Conservation (phyloP, 306 rosid species). For the Cucurbita pepo region DNA sequence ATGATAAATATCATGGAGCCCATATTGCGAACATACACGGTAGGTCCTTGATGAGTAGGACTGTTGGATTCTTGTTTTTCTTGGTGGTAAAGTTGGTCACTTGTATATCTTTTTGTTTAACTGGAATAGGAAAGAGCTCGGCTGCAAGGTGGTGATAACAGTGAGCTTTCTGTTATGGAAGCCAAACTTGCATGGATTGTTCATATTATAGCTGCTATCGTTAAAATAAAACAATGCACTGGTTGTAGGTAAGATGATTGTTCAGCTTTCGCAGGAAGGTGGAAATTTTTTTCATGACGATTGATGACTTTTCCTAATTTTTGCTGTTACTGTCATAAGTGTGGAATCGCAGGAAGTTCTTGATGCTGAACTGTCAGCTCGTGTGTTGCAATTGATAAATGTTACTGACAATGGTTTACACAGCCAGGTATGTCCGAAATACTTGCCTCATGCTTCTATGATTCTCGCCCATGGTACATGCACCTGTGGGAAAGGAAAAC, state of each 20-base stretch:
- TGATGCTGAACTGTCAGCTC: slow-evolving; percentile 97
- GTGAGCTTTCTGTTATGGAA: slow-evolving; percentile 61
- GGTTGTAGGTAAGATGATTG: slow-evolving; percentile 66
- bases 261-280: not conserved
- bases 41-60: slow-evolving; percentile 14
- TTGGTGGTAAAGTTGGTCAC: slow-evolving; percentile 4
- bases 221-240: slow-evolving; percentile 72
- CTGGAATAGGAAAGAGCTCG: slow-evolving; percentile 78
- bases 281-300: not conserved
- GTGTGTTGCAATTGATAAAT: slow-evolving; percentile 78
- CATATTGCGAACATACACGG: slow-evolving; percentile 77
- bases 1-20: slow-evolving; percentile 90
- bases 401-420: slow-evolving; percentile 88
- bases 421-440: slow-evolving; percentile 50
- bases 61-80: not conserved
- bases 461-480: not conserved
- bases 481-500: not conserved
- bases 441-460: not conserved
- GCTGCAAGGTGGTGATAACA: slow-evolving; percentile 54
- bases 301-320: not conserved
- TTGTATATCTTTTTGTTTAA: slow-evolving; percentile 15
- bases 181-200: slow-evolving; percentile 97
- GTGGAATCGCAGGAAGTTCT: slow-evolving; percentile 83
- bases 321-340: slow-evolving; percentile 20
- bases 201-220: slow-evolving; percentile 87